Evolutionary conservation across 257 asterid species (phyloP).

Genomic region (Gynochthodes officinalis): DNA sequence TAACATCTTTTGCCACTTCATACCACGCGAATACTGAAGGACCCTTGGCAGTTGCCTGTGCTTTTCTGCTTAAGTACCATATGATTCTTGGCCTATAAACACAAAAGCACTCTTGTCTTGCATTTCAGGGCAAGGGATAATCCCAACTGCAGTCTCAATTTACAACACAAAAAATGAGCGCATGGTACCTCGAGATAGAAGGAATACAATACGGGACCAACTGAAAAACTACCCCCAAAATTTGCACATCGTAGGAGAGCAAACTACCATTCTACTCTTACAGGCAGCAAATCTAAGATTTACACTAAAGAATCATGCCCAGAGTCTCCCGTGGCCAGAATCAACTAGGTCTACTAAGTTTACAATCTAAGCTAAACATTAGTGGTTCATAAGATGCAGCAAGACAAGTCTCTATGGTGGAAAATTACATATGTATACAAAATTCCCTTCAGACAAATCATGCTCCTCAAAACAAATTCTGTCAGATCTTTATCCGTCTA

Average conservation of each 20-base stretch:
- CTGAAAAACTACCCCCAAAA: constrained; percentile 5
- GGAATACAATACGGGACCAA: not conserved
- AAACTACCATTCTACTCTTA: constrained; percentile 5
- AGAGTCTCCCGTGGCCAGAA: not conserved
- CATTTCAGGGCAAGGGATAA: too few species aligned
- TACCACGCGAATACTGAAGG: too few species aligned
- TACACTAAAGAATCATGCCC: constrained; percentile 2
- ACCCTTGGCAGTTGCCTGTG: too few species aligned
- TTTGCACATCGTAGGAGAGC: not conserved
- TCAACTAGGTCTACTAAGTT: not conserved
- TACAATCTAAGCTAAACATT: constrained; percentile 4
- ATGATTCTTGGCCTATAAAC: too few species aligned
- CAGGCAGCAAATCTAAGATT: constrained; percentile 7
- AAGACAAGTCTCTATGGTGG: not conserved
- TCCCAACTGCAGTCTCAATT: too few species aligned
- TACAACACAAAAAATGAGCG: too few species aligned
- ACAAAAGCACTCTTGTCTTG: too few species aligned
- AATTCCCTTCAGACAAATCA: not conserved
- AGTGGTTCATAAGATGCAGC: not conserved
- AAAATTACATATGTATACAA: not conserved
- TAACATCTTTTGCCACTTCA: too few species aligned
- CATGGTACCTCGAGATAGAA: not conserved
- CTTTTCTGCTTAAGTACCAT: too few species aligned
- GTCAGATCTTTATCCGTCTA: constrained; percentile 25
- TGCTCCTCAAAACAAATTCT: not conserved